phyloP scores from a whole-genome alignment of 2,329 filamentous ascomycete species.

The Hypoxylon sp. region DNA sequence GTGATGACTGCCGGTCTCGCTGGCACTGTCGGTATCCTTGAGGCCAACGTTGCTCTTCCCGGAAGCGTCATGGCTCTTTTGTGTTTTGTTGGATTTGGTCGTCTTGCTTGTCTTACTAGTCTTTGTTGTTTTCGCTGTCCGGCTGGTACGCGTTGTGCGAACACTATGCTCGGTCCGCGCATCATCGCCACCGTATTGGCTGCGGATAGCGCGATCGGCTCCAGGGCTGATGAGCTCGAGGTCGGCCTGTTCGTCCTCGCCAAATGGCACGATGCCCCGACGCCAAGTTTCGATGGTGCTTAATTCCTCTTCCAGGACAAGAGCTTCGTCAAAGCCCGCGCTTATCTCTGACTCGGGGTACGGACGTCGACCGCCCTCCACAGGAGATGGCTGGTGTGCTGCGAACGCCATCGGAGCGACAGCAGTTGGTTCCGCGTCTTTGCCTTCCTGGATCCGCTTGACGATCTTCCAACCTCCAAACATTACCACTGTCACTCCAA shows the following conservation, averaged over 20 bases:
- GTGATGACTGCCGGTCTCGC: constrained; percentile 56
- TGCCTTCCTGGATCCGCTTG: constrained; percentile 78
- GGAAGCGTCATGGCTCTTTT: constrained; percentile 45
- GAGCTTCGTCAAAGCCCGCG: constrained; percentile 66
- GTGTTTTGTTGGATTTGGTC: constrained; percentile 49
- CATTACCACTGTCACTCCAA: constrained; percentile 95
- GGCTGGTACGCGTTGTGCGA: constrained; percentile 52
- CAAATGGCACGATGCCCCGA: constrained; percentile 67
- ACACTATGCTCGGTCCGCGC: constrained; percentile 51
- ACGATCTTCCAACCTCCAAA: constrained; percentile 98
- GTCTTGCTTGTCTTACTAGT: constrained; percentile 53
- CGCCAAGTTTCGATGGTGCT: constrained; percentile 73
- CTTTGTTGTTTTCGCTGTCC: constrained; percentile 50
- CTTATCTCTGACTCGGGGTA: constrained; percentile 51
- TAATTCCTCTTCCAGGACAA: constrained; percentile 71
- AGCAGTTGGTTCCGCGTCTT: constrained; percentile 40
- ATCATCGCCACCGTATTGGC: constrained; percentile 60
- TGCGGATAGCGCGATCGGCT: constrained; percentile 64
- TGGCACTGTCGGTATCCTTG: constrained; percentile 53
- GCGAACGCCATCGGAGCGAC: constrained; percentile 54
- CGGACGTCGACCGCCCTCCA: constrained; percentile 28
- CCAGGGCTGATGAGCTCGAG: constrained; percentile 71
- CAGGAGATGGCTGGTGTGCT: constrained; percentile 31
- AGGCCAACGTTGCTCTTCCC: constrained; percentile 52
- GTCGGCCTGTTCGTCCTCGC: constrained; percentile 65